Conservation (phyloP, 192 early-diverging fungal genomes). For the Linnemannia zychae region DNA sequence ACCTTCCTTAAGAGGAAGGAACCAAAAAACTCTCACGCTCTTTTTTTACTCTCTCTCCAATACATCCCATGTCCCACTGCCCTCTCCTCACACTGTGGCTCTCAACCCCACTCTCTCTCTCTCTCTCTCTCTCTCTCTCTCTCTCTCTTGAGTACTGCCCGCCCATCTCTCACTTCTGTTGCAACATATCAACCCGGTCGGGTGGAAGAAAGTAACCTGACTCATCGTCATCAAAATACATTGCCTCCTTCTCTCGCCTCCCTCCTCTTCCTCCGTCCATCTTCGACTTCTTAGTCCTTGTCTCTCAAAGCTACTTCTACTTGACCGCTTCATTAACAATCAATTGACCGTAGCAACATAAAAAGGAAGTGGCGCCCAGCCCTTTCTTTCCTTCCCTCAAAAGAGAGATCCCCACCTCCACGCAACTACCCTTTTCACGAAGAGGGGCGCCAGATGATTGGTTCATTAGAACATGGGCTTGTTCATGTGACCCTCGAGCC, state of each 20-base stretch:
- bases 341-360: not conserved
- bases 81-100: not conserved
- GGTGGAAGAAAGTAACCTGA: conserved; percentile 1
- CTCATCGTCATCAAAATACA: not conserved
- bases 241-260: not conserved
- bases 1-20: conserved; percentile 31
- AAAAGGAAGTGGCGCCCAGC: not conserved
- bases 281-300: not conserved
- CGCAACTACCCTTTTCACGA: not conserved
- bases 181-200: too few species aligned
- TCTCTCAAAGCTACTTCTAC: too few species aligned
- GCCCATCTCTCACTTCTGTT: not conserved
- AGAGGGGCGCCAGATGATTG: not conserved
- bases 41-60: conserved; percentile 12
- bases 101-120: conserved; percentile 3
- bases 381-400: not conserved
- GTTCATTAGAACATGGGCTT: not conserved
- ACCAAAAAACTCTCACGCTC: conserved; percentile 28
- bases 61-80: not conserved
- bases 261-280: not conserved
- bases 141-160: not conserved
- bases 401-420: not conserved
- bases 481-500: conserved; percentile 12
- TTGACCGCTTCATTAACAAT: not conserved
- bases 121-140: not conserved